A percentile compares a stretch with the other conserved stretches of the same genome.
Evolutionary conservation across 2,329 filamentous ascomycete species (phyloP).

Genomic region (Ascochyta koolunga): DNA sequence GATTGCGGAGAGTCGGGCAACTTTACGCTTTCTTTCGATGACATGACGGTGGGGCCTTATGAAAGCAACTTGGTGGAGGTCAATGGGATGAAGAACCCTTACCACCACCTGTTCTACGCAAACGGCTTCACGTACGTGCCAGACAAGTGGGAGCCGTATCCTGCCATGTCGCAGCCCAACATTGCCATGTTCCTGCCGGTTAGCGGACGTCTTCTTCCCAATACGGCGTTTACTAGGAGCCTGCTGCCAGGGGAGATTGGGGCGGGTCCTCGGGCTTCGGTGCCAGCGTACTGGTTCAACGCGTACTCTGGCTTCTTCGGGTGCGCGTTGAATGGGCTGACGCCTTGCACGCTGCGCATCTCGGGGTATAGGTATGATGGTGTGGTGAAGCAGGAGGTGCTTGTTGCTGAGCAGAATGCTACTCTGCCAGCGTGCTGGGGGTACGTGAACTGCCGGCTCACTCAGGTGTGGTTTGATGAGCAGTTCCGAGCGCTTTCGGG

Average conservation of each 20-base stretch:
- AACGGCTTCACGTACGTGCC: slow-evolving; percentile 58
- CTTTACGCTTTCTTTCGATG: slow-evolving; percentile 48
- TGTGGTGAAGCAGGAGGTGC: slow-evolving; percentile 41
- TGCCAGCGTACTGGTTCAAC: slow-evolving; percentile 59
- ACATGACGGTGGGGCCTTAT: slow-evolving; percentile 26
- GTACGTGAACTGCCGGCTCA: slow-evolving; percentile 52
- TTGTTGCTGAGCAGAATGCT: slow-evolving; percentile 46
- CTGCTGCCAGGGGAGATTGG: slow-evolving; percentile 55
- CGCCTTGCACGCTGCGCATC: slow-evolving; percentile 52
- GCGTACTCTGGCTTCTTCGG: slow-evolving; percentile 55
- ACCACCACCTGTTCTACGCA: slow-evolving; percentile 59
- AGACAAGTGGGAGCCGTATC: slow-evolving; percentile 52
- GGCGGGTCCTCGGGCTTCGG: slow-evolving; percentile 51
- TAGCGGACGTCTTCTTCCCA: slow-evolving; percentile 31
- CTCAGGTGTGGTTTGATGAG: slow-evolving; percentile 50
- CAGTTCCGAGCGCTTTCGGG: slow-evolving; percentile 51
- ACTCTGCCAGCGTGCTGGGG: slow-evolving; percentile 51
- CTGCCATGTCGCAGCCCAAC: slow-evolving; percentile 53
- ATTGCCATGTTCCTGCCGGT: slow-evolving; percentile 56
- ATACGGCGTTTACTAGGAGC: slow-evolving; percentile 40
- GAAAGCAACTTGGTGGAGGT: slow-evolving; percentile 47
- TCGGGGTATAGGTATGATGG: slow-evolving; percentile 54
- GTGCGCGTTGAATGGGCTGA: slow-evolving; percentile 52
- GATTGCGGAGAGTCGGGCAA: slow-evolving; percentile 54
- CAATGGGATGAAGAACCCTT: slow-evolving; percentile 53